A percentile compares a stretch with the other conserved stretches of the same genome.
These are phyloP conservation scores for Pseudocercospora cruenta DNA, from an alignment of 2,329 filamentous ascomycete species.

Conservation along the genomic window DNA sequence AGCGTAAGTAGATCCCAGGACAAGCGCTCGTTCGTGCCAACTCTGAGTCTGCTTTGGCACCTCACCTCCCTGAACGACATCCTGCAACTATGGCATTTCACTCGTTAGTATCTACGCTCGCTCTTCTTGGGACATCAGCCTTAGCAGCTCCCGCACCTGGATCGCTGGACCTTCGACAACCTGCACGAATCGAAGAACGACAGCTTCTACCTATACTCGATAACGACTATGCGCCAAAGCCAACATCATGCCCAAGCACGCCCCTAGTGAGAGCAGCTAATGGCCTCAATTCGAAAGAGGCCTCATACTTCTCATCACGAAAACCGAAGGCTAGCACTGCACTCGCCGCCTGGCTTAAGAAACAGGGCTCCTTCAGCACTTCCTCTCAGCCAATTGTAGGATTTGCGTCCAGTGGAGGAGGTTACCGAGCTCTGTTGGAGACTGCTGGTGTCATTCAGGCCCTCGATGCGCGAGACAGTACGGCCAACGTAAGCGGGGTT, in stretches of 20 bases:
- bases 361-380: slow-evolving; percentile 42
- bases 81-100: slow-evolving; percentile 12
- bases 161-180: not conserved
- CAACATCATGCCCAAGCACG: slow-evolving; percentile 44
- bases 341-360: slow-evolving; percentile 46
- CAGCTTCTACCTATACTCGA: slow-evolving; percentile 12
- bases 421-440: slow-evolving; percentile 46
- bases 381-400: slow-evolving; percentile 46
- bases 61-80: not conserved
- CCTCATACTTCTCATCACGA: slow-evolving; percentile 44
- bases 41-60: not conserved
- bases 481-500: slow-evolving; percentile 44
- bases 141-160: slow-evolving; percentile 11
- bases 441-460: slow-evolving; percentile 48
- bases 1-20: not conserved
- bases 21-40: not conserved
- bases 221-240: slow-evolving; percentile 36
- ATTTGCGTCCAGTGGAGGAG: slow-evolving; percentile 49
- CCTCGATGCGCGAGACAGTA: slow-evolving; percentile 47
- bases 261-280: slow-evolving; percentile 44
- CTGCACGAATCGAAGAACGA: slow-evolving; percentile 10
- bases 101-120: slow-evolving; percentile 9
- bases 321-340: slow-evolving; percentile 44
- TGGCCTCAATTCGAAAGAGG: slow-evolving; percentile 43
- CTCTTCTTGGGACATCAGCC: slow-evolving; percentile 5